Evolutionary conservation across 164 flowering plant genomes (phyloP).

Genomic region (Saururus chinensis): DNA sequence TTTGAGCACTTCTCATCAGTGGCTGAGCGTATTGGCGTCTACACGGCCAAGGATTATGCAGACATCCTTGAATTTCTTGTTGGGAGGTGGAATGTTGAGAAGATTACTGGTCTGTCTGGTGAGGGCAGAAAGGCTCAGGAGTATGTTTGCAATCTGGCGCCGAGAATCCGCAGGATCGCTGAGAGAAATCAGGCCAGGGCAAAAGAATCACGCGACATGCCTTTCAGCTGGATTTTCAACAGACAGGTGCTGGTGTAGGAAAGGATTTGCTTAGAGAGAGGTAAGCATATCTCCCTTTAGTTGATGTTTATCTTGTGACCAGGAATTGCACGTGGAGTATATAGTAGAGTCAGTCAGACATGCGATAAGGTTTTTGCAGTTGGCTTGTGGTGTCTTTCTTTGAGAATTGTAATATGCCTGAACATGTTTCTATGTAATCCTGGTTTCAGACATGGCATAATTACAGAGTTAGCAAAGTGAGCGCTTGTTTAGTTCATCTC

Average conservation of each 20-base stretch:
- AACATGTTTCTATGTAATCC: background rate
- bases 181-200: slow-evolving; percentile 37
- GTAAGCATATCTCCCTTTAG: no score
- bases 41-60: slow-evolving; percentile 49
- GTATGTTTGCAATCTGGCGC: slow-evolving; percentile 45
- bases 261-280: background rate
- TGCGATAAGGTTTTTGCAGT: background rate
- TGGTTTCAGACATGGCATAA: background rate
- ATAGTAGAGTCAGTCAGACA: background rate
- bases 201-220: slow-evolving; percentile 25
- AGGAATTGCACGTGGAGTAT: background rate
- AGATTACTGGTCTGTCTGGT: slow-evolving; percentile 46
- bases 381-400: background rate
- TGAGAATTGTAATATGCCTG: background rate
- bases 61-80: slow-evolving; percentile 69
- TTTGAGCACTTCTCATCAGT: slow-evolving; percentile 54
- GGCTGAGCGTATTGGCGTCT: slow-evolving; percentile 61
- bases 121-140: slow-evolving; percentile 66
- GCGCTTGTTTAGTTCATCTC: background rate
- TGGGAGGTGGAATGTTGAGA: slow-evolving; percentile 51
- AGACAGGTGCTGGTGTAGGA: slow-evolving; percentile 38
- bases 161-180: slow-evolving; percentile 39
- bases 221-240: slow-evolving; percentile 63
- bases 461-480: background rate
- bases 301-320: background rate